A percentile compares a stretch with the other conserved stretches of the same genome.
These are phyloP conservation scores for Arctium minus DNA, from an alignment of 129 eudicot species.

Conservation along the genomic window DNA sequence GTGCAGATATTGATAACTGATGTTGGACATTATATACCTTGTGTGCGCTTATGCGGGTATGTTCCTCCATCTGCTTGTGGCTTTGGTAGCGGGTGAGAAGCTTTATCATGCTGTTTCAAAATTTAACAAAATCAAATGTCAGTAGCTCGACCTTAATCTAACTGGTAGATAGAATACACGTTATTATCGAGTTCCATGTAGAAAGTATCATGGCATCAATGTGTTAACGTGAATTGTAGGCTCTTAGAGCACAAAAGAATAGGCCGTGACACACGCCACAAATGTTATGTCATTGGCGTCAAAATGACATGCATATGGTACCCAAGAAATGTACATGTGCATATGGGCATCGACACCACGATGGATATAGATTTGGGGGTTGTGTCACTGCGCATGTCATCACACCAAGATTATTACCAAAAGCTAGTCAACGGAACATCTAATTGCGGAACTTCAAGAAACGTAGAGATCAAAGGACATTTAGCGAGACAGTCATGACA, in stretches of 20 bases:
- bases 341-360: background rate
- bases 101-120: conserved; percentile 16
- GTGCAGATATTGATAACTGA: background rate
- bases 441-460: background rate
- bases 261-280: background rate
- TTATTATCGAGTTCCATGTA: background rate
- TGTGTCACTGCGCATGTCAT: background rate
- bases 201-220: background rate
- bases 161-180: conserved; percentile 1
- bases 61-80: background rate
- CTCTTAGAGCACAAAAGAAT: background rate
- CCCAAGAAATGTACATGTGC: background rate
- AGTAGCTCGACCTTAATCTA: background rate
- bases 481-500: background rate
- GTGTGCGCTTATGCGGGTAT: background rate
- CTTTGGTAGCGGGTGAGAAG: conserved; percentile 18
- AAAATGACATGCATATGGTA: background rate
- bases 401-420: background rate
- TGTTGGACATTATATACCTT: conserved; percentile 13
- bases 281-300: background rate
- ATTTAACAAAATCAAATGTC: background rate
- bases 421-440: background rate
- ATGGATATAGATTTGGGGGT: background rate
- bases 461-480: background rate
- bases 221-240: background rate